Conservation (phyloP, 1,284 basidiomycete species). For the Cerrena zonata region DNA sequence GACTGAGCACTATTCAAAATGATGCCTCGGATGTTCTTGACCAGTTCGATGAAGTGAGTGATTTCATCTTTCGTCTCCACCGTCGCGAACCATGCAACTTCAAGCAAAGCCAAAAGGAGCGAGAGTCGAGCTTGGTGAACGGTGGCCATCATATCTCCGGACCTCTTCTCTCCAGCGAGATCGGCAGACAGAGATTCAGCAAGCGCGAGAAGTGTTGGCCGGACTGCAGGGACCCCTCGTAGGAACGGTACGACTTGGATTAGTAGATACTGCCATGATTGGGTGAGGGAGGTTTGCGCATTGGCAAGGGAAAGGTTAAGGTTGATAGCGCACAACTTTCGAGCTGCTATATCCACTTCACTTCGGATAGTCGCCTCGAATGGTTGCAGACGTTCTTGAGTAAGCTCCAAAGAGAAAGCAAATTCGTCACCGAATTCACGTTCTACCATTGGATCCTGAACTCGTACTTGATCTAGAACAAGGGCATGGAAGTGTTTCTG, state of each 20-base stretch:
- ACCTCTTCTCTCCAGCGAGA: conserved; percentile 65
- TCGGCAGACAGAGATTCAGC: conserved; percentile 60
- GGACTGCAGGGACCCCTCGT: conserved; percentile 48
- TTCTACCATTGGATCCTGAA: conserved; percentile 57
- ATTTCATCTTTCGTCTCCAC: conserved; percentile 52
- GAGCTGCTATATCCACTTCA: conserved; percentile 42
- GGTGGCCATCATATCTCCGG: conserved; percentile 79
- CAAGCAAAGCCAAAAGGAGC: conserved; percentile 70
- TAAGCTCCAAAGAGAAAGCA: conserved; percentile 54
- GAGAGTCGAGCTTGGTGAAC: conserved; percentile 75
- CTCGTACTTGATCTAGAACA: conserved; percentile 57
- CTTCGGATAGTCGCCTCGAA: conserved; percentile 38
- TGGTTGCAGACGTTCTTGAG: conserved; percentile 50
- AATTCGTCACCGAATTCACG: conserved; percentile 80
- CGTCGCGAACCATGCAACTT: conserved; percentile 72
- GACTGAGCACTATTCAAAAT: conserved; percentile 71
- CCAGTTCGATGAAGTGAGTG: conserved; percentile 56
- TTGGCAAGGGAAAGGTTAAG: conserved; percentile 82
- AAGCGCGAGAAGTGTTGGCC: conserved; percentile 53
- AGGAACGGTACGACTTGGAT: conserved; percentile 61
- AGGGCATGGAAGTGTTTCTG: conserved; percentile 48
- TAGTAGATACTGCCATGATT: conserved; percentile 75
- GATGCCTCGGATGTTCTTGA: conserved; percentile 59
- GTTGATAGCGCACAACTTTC: conserved; percentile 62
- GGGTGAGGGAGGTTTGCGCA: conserved; percentile 67